Conservation (phyloP, 768 basidiomycete species). For the Phylloporus rhodoxanthus region DNA sequence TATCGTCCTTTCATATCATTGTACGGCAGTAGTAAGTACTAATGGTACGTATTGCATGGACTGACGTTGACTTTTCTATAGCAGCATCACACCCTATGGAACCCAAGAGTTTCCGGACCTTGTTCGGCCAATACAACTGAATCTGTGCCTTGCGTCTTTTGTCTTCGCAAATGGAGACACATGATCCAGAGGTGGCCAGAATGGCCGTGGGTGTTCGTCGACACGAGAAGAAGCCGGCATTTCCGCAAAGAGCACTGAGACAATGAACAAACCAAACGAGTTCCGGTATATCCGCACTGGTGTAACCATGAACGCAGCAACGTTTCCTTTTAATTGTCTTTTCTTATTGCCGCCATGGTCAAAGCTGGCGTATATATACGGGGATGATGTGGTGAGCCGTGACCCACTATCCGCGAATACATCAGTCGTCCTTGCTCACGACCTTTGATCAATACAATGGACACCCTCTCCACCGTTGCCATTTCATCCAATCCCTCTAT, state of each 20-base stretch:
- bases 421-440: constrained; percentile 5
- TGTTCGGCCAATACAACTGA: neutral
- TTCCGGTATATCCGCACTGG: constrained; percentile 5
- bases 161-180: constrained; percentile 14
- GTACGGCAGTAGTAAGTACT: too few relatives aligned
- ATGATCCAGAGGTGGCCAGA: constrained; percentile 1
- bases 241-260: neutral
- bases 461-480: constrained; percentile 7
- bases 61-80: neutral
- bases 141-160: constrained; percentile 12
- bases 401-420: constrained; percentile 1
- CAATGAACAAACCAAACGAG: constrained; percentile 15
- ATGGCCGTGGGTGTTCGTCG: neutral
- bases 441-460: constrained; percentile 16
- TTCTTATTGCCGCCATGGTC: neutral
- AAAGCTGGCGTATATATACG: constrained; percentile 16
- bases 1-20: neutral
- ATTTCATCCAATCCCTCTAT: neutral
- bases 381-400: neutral
- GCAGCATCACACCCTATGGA: neutral
- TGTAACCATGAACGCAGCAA: neutral
- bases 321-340: constrained; percentile 14
- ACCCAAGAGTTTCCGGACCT: neutral
- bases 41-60: neutral
- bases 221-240: neutral